These are phyloP conservation scores for Rhododendron griersonianum DNA, from an alignment of 148 eudicot genomes.

Conservation along the genomic window DNA sequence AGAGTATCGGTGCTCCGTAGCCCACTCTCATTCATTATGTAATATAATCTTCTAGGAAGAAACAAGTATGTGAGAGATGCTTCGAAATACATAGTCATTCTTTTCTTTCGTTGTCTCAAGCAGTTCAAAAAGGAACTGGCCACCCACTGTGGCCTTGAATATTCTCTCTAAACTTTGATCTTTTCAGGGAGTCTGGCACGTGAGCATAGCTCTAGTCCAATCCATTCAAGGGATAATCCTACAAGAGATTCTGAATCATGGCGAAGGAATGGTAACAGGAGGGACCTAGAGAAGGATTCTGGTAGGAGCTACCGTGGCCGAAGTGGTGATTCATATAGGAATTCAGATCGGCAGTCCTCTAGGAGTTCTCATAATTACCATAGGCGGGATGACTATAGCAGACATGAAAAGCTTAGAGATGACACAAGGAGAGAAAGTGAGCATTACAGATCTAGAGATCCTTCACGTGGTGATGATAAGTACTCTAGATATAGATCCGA, in stretches of 20 bases:
- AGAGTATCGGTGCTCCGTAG: neutral
- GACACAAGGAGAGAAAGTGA: conserved; percentile 49
- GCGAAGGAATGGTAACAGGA: conserved; percentile 41
- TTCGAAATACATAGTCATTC: neutral
- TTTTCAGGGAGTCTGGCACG: conserved; percentile 48
- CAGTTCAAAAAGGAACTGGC: neutral
- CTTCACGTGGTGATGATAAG: conserved; percentile 41
- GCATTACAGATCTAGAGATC: conserved; percentile 52
- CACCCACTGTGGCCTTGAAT: neutral
- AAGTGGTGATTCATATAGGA: conserved; percentile 42
- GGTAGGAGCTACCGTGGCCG: conserved; percentile 38
- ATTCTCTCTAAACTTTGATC: conserved; percentile 1
- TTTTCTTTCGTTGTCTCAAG: neutral
- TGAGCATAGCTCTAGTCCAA: conserved; percentile 39
- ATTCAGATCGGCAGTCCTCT: conserved; percentile 34
- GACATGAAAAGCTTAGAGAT: conserved; percentile 47
- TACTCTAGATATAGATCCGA: conserved; percentile 56
- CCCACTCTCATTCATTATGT: neutral
- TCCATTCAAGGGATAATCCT: conserved; percentile 26
- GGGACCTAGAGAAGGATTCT: conserved; percentile 37
- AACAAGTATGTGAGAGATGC: neutral
- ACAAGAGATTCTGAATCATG: conserved; percentile 28
- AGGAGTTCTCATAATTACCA: conserved; percentile 36
- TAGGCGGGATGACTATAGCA: conserved; percentile 48
- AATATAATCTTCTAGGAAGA: neutral